A percentile compares a stretch with the other conserved stretches of the same genome.
Conservation (phyloP, 345 rosid genomes). For the Citrus medica region DNA sequence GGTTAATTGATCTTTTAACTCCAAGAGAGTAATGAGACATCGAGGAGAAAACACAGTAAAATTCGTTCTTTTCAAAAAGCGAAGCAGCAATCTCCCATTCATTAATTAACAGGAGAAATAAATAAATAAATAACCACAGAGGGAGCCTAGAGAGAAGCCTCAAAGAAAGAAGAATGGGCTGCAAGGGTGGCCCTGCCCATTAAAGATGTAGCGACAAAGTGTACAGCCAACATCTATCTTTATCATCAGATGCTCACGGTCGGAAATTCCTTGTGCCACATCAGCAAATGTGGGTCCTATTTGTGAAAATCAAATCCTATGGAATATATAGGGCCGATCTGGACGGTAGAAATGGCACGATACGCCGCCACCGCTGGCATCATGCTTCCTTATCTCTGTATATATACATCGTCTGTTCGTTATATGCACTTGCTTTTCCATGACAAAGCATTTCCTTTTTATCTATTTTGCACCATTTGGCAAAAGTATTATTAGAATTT, state of each 20-base stretch:
- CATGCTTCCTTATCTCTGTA: background rate
- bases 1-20: too few relatives aligned
- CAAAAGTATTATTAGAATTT: background rate
- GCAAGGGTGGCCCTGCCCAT: conserved; percentile 37
- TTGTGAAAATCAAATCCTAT: background rate
- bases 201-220: conserved; percentile 17
- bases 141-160: conserved; percentile 9
- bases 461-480: background rate
- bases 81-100: background rate
- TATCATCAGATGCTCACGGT: conserved; percentile 38
- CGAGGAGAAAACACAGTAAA: too few relatives aligned
- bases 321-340: conserved; percentile 6
- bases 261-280: conserved; percentile 22
- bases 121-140: background rate
- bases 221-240: conserved; percentile 26
- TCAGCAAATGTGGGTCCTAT: background rate
- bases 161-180: conserved; percentile 19
- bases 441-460: background rate
- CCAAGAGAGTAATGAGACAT: too few relatives aligned
- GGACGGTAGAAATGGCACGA: conserved; percentile 10
- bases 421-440: background rate
- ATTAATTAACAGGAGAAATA: background rate
- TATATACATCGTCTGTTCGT: background rate
- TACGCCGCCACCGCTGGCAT: background rate
- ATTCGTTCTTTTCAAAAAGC: too few relatives aligned